Evolutionary conservation across 768 basidiomycete genomes (phyloP), one percentile per base, ranked within the genome.

Genomic region (Russula compacta): DNA sequence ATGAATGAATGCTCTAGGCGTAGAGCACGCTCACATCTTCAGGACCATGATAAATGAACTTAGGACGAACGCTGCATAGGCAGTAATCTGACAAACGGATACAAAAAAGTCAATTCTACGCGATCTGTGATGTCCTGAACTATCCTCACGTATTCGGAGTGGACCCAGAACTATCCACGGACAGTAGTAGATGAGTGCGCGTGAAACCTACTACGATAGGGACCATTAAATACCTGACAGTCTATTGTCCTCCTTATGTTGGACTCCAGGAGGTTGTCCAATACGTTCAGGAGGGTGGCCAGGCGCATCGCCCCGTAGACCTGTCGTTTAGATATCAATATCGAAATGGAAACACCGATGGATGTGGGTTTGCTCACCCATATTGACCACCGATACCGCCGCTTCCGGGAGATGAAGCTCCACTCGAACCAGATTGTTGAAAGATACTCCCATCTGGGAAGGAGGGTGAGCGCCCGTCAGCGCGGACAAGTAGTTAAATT

Each of bases 391-490:
- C 60, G 63, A 21, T 61, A 62, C 6, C 49, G 44, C 32, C 51
- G 48, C n/a, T 38, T 35, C 48, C 55, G 8, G 4, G 24, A 43
- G 43, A 64, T 38, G 53, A 64, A 57, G 38, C 44, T 42, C 63
- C 63, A 61, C 36, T 64, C 63, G 9, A 56, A 64, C 59, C 59
- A 52, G 11, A 64, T n/a, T 15, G 53, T 47, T 14, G 54, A 46
- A 50, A 64, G 43, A 54, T 40, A 61, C 24, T 62, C 63, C 63
- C 63, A 64, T 36, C 63, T 64, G 35, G 11, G 12, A 36, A 14
- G 3, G 7, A n/a, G 7, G n/a, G 17, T 56, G 24, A 38, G 8
- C 3, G 14, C 42, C 19, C 2, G 24, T 12, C 1, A 44, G 9
- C 5, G 14, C 17, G 36, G 21, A 44, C 10, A 33, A 5, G 9